Evolutionary conservation across 2,329 filamentous ascomycete species (phyloP), one percentile per base, ranked within the genome.

Genomic region (Diaporthe sp.): DNA sequence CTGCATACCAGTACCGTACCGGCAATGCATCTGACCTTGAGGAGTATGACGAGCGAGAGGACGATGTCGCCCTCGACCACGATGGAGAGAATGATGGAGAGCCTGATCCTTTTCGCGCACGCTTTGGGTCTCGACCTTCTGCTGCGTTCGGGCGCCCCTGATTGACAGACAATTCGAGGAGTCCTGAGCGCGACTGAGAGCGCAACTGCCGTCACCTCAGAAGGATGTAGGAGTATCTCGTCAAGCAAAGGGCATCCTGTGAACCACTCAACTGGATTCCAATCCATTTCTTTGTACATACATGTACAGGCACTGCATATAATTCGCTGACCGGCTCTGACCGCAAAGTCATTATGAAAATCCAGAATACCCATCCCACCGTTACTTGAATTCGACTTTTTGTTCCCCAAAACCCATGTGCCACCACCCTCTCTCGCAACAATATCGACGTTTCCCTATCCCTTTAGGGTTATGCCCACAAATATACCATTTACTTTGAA

Each of bases 21-120:
- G 83, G 83, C 34, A 89, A 90, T 71, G 88, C 88, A 12, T 90
- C 89, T 3, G 89, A 90, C 77, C 83, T 88, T 10, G 89, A 91
- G 78, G 89, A 91, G 78, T 90, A 86, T 73, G 88, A 88, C 72
- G 81, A 87, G 28, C 81, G 82, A 9, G 80, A 83, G 34, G 82
- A 83, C 55, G 81, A 83, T 22, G 84, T 85, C 39, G 57, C 44
- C 25, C 19, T 77, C 12, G 75, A 77, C 34, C 81, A 84, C 53
- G 82, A 83, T 49, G 74, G 81, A 58, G 77, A 81, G 71, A 77
- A 83, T n/a, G 77, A 77, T 25, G 74, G 61, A 7, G 49, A 49
- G 42, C 65, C 57, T 39, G 57, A 65, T 6, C 44, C 46, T 12
- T 72, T 74, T n/a, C 37, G 53, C 1, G 67, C 67, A 73, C 76